Conservation (phyloP, 1,284 basidiomycete species). For the Boletus calvinii region DNA sequence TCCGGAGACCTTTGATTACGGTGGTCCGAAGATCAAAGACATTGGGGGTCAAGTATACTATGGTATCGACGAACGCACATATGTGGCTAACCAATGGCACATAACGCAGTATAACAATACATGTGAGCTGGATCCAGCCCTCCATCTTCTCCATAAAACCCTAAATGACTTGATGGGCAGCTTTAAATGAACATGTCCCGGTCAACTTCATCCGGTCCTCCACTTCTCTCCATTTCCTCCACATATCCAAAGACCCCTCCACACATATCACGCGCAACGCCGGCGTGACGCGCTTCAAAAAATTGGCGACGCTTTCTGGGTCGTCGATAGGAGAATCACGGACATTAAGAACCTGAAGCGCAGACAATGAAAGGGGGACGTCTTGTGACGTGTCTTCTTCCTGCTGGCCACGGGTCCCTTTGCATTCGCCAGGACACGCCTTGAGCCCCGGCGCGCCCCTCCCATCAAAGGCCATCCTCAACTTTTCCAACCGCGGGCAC, state of each 20-base stretch:
- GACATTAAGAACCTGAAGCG: conserved; percentile 28
- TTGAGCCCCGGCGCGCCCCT: not conserved
- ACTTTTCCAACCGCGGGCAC: conserved; percentile 20
- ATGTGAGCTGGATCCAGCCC: not conserved
- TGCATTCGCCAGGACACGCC: not conserved
- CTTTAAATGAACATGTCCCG: not conserved
- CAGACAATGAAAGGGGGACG: not conserved
- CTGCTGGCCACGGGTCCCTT: not conserved
- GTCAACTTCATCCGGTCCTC: conserved; percentile 26
- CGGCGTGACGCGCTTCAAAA: conserved; percentile 26
- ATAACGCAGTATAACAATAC: conserved; percentile 1
- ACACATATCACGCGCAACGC: conserved; percentile 28
- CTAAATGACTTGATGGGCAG: not conserved
- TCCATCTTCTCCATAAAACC: not conserved
- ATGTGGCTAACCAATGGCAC: not conserved
- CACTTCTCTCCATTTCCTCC: conserved; percentile 31
- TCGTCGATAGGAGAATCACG: conserved; percentile 30
- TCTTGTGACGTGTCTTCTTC: not conserved
- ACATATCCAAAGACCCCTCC: conserved; percentile 29
- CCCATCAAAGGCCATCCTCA: conserved; percentile 30
- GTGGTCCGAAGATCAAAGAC: too few relatives aligned
- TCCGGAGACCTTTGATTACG: not conserved
- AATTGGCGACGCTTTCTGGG: conserved; percentile 28
- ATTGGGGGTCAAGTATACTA: not conserved
- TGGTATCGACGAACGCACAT: not conserved